A percentile compares a stretch with the other conserved stretches of the same genome.
Conservation (phyloP, 495 filamentous ascomycete genomes). For the Annulohypoxylon nitens region DNA sequence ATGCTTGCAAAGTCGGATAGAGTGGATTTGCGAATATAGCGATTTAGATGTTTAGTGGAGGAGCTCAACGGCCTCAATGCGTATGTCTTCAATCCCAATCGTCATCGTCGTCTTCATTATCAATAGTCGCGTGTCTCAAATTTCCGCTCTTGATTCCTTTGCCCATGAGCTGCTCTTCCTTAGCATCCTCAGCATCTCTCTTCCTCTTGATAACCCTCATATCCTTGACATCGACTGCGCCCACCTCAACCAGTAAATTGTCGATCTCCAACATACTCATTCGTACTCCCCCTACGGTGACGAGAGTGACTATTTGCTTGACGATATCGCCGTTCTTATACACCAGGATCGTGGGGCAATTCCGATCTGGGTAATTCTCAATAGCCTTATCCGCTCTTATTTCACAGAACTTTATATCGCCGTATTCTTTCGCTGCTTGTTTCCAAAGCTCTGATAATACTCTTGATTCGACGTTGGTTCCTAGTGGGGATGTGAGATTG, state of each 20-base stretch:
- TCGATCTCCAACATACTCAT: slow-evolving; percentile 77
- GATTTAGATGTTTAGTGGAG: not conserved
- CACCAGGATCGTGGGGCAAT: slow-evolving; percentile 93
- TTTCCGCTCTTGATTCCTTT: slow-evolving; percentile 61
- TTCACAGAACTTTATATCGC: slow-evolving; percentile 97
- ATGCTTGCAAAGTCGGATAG: slow-evolving; percentile 12
- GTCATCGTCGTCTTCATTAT: slow-evolving; percentile 76
- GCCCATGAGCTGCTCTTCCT: slow-evolving; percentile 59
- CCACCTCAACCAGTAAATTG: slow-evolving; percentile 81
- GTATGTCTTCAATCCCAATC: slow-evolving; percentile 76
- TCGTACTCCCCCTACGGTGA: slow-evolving; percentile 76
- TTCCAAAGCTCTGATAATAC: slow-evolving; percentile 89
- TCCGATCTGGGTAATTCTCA: slow-evolving; percentile 93
- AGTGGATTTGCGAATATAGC: not conserved
- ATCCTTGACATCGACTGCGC: slow-evolving; percentile 81
- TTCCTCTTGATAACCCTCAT: slow-evolving; percentile 77
- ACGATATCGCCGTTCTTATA: slow-evolving; percentile 93
- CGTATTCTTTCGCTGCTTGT: slow-evolving; percentile 82
- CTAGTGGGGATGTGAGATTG: slow-evolving; percentile 80
- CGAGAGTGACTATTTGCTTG: slow-evolving; percentile 87
- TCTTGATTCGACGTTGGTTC: slow-evolving; percentile 85
- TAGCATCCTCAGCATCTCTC: slow-evolving; percentile 69
- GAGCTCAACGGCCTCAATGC: not conserved
- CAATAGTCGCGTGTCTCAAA: slow-evolving; percentile 54
- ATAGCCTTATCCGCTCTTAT: slow-evolving; percentile 94